These are phyloP conservation scores for Gossypium schwendimanii DNA, from an alignment of 441 rosid genomes.

Conservation along the genomic window DNA sequence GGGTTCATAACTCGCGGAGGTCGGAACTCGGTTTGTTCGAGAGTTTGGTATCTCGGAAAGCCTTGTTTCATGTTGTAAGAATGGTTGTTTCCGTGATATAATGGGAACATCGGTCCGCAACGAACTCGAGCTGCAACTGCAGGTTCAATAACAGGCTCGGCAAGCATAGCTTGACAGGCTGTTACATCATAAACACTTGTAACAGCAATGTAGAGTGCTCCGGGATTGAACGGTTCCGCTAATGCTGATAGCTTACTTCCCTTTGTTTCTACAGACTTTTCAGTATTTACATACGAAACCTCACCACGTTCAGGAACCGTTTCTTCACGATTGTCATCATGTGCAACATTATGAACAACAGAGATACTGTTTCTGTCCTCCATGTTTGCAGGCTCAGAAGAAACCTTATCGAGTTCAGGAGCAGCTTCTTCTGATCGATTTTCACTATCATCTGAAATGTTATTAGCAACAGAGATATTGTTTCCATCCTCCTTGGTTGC, in stretches of 20 bases:
- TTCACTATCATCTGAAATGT: constrained; percentile 12
- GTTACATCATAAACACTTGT: constrained; percentile 36
- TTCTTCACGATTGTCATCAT: not conserved
- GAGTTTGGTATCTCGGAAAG: constrained; percentile 28
- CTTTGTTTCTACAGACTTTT: constrained; percentile 40
- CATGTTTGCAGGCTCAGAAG: constrained; percentile 5
- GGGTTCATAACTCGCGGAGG: constrained; percentile 51
- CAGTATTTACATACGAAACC: constrained; percentile 23
- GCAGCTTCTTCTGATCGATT: constrained; percentile 29
- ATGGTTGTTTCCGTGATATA: constrained; percentile 34
- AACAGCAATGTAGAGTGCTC: constrained; percentile 28
- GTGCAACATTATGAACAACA: not conserved
- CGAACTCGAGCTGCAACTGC: constrained; percentile 41
- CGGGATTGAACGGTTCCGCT: constrained; percentile 81
- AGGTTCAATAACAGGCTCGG: constrained; percentile 37
- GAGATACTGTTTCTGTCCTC: not conserved
- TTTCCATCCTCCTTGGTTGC: not conserved
- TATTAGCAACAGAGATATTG: not conserved
- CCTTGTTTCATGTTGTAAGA: constrained; percentile 31
- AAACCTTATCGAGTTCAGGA: constrained; percentile 26
- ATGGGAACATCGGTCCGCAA: constrained; percentile 45
- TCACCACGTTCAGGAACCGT: constrained; percentile 22
- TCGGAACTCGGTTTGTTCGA: constrained; percentile 18
- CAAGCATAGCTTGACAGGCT: constrained; percentile 36
- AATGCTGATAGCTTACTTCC: constrained; percentile 81